Percentiles rank a stretch among this genome's conserved stretches.
These are phyloP conservation scores for Wickerhamiella sergipiensis DNA, from an alignment of 805 yeast genomes.

Conservation along the genomic window DNA sequence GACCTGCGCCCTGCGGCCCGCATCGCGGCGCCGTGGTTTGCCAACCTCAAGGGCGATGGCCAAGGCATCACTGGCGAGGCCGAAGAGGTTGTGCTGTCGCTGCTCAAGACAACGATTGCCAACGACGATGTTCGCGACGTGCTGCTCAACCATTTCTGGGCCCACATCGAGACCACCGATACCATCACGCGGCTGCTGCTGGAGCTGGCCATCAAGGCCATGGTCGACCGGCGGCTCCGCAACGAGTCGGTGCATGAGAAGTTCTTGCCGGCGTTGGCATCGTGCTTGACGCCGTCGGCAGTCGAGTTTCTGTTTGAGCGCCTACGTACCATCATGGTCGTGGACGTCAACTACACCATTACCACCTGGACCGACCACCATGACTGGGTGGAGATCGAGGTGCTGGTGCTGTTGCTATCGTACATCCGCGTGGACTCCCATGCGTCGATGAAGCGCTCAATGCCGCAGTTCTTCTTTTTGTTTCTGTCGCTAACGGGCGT, in stretches of 20 bases:
- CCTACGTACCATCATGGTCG: neutral
- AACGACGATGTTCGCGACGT: neutral
- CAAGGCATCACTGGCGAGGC: neutral
- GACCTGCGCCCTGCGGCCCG: neutral
- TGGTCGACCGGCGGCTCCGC: neutral
- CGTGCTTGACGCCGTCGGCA: neutral
- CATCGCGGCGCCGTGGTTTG: constrained; percentile 4
- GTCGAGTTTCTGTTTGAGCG: neutral
- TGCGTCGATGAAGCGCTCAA: neutral
- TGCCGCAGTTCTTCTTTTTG: constrained; percentile 2
- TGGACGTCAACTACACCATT: neutral
- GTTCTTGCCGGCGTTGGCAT: neutral
- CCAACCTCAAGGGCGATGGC: neutral
- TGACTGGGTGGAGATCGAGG: constrained; percentile 6
- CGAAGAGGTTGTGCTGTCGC: neutral
- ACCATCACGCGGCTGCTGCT: neutral
- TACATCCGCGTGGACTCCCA: neutral
- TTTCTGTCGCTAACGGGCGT: constrained; percentile 5
- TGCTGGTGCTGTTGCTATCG: neutral
- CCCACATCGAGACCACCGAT: neutral
- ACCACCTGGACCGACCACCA: constrained; percentile 4
- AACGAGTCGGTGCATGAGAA: neutral
- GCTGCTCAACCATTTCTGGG: neutral
- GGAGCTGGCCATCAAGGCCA: neutral
- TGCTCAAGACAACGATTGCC: neutral